These are phyloP conservation scores for Lachancea sp. DNA, from an alignment of 805 yeast genomes.

Conservation along the genomic window DNA sequence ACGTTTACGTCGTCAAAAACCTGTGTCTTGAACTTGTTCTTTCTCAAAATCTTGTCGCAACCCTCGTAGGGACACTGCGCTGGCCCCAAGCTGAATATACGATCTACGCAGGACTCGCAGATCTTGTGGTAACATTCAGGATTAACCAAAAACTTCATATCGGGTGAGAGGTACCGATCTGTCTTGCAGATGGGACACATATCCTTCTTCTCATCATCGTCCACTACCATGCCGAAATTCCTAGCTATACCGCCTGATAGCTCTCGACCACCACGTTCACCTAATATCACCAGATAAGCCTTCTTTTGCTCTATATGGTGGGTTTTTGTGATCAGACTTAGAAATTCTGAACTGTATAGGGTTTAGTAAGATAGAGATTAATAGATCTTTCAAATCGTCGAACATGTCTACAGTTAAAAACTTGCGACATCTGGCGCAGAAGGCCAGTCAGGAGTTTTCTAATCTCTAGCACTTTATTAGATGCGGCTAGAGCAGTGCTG, in stretches of 20 bases:
- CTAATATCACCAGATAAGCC: too few relatives aligned
- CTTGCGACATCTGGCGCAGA: neutral
- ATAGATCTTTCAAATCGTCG: too few relatives aligned
- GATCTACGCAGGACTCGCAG: constrained; percentile 93
- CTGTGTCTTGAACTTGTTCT: constrained; percentile 86
- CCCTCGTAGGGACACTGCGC: constrained; percentile 93
- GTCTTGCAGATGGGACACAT: constrained; percentile 98
- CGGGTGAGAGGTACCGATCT: constrained; percentile 87
- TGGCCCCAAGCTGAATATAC: constrained; percentile 91
- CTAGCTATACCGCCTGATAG: neutral
- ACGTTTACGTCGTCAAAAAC: constrained; percentile 85
- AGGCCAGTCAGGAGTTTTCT: neutral
- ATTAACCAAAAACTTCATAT: constrained; percentile 84
- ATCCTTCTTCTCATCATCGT: constrained; percentile 54
- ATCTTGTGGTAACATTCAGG: constrained; percentile 98
- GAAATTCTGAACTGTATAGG: too few relatives aligned
- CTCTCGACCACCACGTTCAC: neutral
- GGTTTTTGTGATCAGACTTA: too few relatives aligned
- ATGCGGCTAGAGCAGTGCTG: constrained; percentile 2
- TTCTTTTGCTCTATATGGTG: too few relatives aligned
- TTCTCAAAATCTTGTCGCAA: constrained; percentile 81
- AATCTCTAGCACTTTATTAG: neutral
- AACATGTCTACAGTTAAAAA: neutral
- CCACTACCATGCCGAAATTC: constrained; percentile 15
- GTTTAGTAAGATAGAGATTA: too few relatives aligned